phyloP scores from a whole-genome alignment of 2,329 filamentous ascomycete species.

The Monosporascus sp. region DNA sequence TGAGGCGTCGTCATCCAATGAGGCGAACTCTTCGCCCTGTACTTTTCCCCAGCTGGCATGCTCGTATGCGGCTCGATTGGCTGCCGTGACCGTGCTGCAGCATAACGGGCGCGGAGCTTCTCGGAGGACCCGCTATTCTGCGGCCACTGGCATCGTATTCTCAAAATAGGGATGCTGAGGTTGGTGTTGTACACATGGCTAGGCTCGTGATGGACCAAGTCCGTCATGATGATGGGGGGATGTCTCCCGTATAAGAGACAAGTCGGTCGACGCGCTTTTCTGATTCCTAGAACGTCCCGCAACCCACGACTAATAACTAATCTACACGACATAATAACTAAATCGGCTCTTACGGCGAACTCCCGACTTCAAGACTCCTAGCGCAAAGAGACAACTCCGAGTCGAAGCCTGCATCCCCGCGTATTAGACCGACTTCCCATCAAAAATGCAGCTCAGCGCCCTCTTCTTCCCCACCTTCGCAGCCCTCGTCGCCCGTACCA shows the following conservation, averaged over 20 bases:
- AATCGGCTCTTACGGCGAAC: no score
- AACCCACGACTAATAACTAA: no score
- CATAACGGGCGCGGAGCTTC: neutral
- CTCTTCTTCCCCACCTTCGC: conserved; percentile 20
- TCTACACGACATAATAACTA: no score
- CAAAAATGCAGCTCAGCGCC: conserved; percentile 24
- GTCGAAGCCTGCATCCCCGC: neutral
- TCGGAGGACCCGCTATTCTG: neutral
- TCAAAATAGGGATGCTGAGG: neutral
- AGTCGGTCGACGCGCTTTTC: no score
- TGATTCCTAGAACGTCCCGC: no score
- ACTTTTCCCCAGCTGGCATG: neutral
- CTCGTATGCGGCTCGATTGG: neutral
- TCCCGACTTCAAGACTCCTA: neutral
- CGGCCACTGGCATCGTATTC: neutral
- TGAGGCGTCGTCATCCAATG: neutral
- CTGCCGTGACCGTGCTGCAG: neutral
- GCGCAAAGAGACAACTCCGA: neutral
- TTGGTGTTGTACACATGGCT: neutral
- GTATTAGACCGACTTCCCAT: neutral
- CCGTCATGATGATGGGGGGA: no score
- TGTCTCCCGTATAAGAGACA: no score
- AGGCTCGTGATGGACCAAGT: neutral
- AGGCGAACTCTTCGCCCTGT: neutral
- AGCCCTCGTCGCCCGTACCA: conserved; percentile 13